Conservation (phyloP, 169 alveolate species). For the Plasmodium ovale region DNA sequence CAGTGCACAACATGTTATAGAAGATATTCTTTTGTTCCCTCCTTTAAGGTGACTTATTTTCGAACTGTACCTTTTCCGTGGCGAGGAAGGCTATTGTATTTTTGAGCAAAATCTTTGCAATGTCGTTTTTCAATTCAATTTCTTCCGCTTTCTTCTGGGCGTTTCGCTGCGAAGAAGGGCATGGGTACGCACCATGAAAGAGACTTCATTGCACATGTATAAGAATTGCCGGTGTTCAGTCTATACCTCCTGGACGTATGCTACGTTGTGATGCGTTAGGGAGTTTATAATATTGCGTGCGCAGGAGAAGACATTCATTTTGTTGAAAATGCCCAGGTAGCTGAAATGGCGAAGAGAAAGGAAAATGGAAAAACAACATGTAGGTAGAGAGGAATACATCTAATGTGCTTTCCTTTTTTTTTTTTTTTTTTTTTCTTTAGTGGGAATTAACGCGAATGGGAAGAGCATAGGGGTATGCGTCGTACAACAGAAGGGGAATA, state of each 20-base stretch:
- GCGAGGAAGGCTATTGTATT: slow-evolving; percentile 27
- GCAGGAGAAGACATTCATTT: slow-evolving; percentile 23
- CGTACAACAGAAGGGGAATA: no score
- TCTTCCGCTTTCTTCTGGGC: neutral
- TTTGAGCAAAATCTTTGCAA: slow-evolving; percentile 20
- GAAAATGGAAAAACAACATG: neutral
- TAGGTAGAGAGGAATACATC: no score
- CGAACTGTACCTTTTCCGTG: slow-evolving; percentile 29
- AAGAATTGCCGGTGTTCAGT: neutral
- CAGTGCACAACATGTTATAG: neutral
- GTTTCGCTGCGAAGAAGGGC: neutral
- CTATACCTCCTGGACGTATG: slow-evolving; percentile 11
- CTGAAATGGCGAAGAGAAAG: neutral
- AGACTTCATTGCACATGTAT: neutral
- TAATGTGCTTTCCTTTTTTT: no score
- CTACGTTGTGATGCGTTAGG: slow-evolving; percentile 3
- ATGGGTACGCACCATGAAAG: no score
- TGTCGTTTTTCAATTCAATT: slow-evolving; percentile 8
- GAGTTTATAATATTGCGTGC: slow-evolving; percentile 11
- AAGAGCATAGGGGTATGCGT: no score
- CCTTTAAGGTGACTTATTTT: neutral
- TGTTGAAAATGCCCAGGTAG: slow-evolving; percentile 19
- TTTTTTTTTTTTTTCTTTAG: no score
- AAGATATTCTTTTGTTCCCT: neutral
- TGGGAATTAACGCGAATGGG: no score